A percentile compares a stretch with the other conserved stretches of the same genome.
Evolutionary conservation across 345 rosid species (phyloP).

Genomic region (Isatis tinctoria): DNA sequence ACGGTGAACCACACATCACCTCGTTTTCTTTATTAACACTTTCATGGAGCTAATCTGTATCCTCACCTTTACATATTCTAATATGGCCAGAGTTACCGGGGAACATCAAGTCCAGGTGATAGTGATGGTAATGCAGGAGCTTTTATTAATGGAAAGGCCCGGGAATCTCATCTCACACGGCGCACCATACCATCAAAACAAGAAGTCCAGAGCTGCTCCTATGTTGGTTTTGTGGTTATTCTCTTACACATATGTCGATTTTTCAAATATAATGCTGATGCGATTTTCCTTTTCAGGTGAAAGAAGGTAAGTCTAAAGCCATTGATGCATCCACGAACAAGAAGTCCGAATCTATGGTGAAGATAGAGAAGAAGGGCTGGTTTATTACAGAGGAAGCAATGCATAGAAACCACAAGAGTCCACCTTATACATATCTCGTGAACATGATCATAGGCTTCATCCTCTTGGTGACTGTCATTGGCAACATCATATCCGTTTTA

Average conservation of each 20-base stretch:
- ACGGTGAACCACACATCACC: not conserved
- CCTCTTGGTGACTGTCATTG: conserved; percentile 12
- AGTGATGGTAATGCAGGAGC: not conserved
- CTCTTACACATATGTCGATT: not conserved
- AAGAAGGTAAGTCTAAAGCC: not conserved
- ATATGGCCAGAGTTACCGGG: conserved; percentile 21
- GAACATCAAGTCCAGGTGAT: conserved; percentile 8
- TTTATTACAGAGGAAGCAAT: not conserved
- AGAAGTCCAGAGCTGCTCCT: not conserved
- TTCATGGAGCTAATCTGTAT: not conserved
- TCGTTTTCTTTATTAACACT: not conserved
- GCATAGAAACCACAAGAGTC: not conserved
- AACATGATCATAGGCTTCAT: conserved; percentile 13
- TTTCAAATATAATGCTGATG: not conserved
- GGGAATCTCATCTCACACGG: not conserved
- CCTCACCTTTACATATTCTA: not conserved
- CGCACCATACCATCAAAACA: not conserved
- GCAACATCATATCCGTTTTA: not conserved
- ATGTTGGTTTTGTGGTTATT: no score
- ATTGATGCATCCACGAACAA: not conserved
- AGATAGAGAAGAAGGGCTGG: conserved; percentile 16
- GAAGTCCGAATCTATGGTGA: not conserved
- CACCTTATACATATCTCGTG: not conserved
- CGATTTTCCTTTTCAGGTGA: conserved; percentile 7
- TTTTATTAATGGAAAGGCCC: not conserved